Evolutionary conservation across 306 rosid species (phyloP), one percentile per base, ranked within the genome.

Genomic region (Pterocarpus macrocarpus): DNA sequence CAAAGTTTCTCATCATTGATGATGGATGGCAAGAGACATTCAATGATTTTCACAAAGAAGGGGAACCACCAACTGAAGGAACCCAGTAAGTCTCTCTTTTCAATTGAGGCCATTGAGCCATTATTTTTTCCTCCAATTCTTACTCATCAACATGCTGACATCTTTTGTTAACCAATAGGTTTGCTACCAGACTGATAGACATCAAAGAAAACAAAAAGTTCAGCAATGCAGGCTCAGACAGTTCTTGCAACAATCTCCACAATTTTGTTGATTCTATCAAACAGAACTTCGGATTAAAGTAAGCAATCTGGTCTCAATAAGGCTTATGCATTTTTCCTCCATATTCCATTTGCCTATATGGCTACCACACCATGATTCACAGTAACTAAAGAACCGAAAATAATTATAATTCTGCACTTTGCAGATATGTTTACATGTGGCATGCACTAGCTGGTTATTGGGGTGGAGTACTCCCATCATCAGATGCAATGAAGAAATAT

Each of bases 371-470:
- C 22, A 22, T 34, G 49, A 38, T n/a, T 13, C 64, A 38, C 32
- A 13, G 38, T 68, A 70, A 76, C 35, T 57, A 28, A 50, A 55
- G 52, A 59, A 47, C 55, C 66, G 67, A 77, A 2, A 35, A 61
- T 68, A 14, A 50, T 14, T 68, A 55, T n/a, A 14, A 69, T 50
- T 73, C 10, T 73, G n/a, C 81, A 81, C 49, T 58, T 5, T 74
- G 30, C 87, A 91, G 94, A 53, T 90, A 81, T 34, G 87, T 94
- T 72, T 90, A 90, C 61, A 69, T 87, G 80, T 94, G 98, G 94
- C 98, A 91, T 80, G 90, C 92, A 62, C 85, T 91, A 76, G 87
- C 88, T 85, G 98, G 97, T 84, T 86, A 92, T 39, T 94, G 95
- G 97, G 97, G 97, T 59, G 97, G 97, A 41, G 82, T 88, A 14